Evolutionary conservation across 2,329 filamentous ascomycete species (phyloP).

Genomic region (Cyphellophora attinorum): DNA sequence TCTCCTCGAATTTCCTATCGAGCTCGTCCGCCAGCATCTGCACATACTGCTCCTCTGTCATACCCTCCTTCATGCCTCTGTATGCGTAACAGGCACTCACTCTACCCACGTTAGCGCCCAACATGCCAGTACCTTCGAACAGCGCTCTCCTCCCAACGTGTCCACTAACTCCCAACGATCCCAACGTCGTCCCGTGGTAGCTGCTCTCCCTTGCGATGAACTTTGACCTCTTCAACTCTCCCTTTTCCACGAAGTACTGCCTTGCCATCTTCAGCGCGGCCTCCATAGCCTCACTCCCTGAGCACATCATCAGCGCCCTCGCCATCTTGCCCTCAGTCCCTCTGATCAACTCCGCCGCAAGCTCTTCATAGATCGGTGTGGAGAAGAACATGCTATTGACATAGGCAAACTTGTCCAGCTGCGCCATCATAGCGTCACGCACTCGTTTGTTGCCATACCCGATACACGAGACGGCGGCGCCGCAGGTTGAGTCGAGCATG

Average conservation of each 20-base stretch:
- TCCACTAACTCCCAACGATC: constrained; percentile 55
- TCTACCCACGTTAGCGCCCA: constrained; percentile 46
- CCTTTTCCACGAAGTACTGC: constrained; percentile 56
- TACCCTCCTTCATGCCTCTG: constrained; percentile 41
- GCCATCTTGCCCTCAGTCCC: constrained; percentile 45
- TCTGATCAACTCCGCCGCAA: constrained; percentile 40
- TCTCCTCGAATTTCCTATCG: constrained; percentile 53
- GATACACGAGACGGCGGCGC: constrained; percentile 60
- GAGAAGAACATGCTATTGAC: constrained; percentile 51
- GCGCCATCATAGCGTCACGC: constrained; percentile 47
- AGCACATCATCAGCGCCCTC: constrained; percentile 32
- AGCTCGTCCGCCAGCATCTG: constrained; percentile 53
- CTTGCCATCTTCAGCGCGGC: constrained; percentile 57
- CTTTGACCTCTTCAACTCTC: constrained; percentile 42
- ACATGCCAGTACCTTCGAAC: constrained; percentile 45
- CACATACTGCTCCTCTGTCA: constrained; percentile 53
- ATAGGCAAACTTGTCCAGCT: constrained; percentile 52
- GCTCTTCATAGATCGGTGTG: constrained; percentile 42
- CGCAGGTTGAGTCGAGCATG: constrained; percentile 65
- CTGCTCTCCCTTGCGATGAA: constrained; percentile 58
- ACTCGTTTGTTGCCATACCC: constrained; percentile 58
- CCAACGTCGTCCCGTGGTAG: constrained; percentile 64
- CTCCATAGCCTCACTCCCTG: constrained; percentile 51
- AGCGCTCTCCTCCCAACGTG: constrained; percentile 50
- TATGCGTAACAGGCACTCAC: constrained; percentile 62